Conservation (phyloP, 2,329 filamentous ascomycete genomes). For the Didymosphaeria variabile region DNA sequence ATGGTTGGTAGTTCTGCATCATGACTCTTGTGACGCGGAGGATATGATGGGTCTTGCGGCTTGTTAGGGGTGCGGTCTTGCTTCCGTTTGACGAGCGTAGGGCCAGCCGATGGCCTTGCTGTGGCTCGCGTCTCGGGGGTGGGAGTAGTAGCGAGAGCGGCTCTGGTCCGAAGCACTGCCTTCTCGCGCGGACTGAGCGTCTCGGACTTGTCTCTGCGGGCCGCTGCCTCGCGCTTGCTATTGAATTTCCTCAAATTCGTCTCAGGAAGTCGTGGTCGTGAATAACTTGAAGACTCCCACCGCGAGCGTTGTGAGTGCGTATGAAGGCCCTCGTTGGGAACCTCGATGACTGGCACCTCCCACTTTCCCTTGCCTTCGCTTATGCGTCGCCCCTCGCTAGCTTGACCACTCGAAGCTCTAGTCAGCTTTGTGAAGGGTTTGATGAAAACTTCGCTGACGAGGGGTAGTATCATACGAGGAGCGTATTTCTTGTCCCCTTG, state of each 20-base stretch:
- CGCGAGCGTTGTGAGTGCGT: neutral
- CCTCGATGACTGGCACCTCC: neutral
- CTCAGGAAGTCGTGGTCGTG: neutral
- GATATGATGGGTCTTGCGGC: neutral
- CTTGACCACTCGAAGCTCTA: too few species aligned
- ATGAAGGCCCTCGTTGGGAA: neutral
- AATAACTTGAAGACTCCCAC: neutral
- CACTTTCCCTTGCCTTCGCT: neutral
- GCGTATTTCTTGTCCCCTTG: neutral
- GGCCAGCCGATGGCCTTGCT: neutral
- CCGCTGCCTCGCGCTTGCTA: neutral
- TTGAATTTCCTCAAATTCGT: neutral
- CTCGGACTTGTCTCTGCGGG: neutral
- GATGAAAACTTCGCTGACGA: neutral
- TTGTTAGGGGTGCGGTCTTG: neutral
- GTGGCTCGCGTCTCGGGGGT: neutral
- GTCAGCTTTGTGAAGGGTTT: neutral
- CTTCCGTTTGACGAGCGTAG: neutral
- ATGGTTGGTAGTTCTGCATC: neutral
- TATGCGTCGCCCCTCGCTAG: neutral
- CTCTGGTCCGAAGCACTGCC: neutral
- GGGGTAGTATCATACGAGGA: neutral
- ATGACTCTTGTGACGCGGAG: neutral
- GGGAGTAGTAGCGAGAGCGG: neutral
- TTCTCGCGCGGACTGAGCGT: neutral